Percentiles rank a stretch among this genome's conserved stretches.
Conservation (phyloP, 208 protist species). For the Acanthamoeba royreba region DNA sequence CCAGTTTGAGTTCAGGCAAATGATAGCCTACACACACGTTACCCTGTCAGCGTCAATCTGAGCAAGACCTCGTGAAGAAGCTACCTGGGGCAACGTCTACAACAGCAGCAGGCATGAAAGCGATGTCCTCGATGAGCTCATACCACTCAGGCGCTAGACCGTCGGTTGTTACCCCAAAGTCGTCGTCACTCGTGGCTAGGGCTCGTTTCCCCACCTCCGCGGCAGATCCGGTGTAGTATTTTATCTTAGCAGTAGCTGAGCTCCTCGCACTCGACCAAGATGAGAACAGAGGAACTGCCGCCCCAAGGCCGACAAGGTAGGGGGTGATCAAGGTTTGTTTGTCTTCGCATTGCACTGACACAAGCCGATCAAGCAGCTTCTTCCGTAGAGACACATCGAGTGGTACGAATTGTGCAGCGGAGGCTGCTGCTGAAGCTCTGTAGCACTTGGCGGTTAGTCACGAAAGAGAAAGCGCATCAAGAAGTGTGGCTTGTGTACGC, state of each 20-base stretch:
- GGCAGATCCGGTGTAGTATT: background rate
- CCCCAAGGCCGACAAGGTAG: background rate
- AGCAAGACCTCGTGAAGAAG: too few relatives aligned
- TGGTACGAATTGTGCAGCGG: background rate
- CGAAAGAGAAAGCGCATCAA: background rate
- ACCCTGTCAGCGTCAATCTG: too few relatives aligned
- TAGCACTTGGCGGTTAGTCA: too few relatives aligned
- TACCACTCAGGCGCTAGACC: background rate
- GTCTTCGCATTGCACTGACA: background rate
- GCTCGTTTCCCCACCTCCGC: background rate
- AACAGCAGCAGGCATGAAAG: background rate
- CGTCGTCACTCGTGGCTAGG: background rate
- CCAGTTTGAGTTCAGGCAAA: background rate
- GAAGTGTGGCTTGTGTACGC: background rate
- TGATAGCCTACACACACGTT: background rate
- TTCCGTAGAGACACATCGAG: background rate
- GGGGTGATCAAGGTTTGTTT: background rate
- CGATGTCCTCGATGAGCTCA: background rate
- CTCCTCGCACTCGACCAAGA: background rate
- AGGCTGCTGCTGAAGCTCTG: background rate
- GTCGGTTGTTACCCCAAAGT: background rate
- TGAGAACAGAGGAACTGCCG: background rate
- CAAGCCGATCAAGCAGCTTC: background rate
- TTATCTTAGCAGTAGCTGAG: background rate
- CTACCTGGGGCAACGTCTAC: background rate